phyloP scores from a whole-genome alignment of 306 rosid species.

The Fragaria iinumae region DNA sequence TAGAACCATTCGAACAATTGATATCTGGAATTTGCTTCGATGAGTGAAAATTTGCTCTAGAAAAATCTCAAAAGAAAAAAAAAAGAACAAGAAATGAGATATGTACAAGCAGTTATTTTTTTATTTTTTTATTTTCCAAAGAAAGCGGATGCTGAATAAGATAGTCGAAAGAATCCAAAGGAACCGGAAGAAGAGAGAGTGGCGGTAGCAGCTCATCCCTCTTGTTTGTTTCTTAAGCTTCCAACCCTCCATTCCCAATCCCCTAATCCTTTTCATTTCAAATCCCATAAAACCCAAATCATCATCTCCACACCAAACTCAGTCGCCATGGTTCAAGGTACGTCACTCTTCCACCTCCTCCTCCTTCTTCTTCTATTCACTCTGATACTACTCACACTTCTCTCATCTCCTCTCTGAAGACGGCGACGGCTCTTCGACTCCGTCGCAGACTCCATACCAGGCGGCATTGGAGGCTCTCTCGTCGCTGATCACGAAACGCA shows the following conservation, averaged over 20 bases:
- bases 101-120: too few species aligned
- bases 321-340: constrained; percentile 48
- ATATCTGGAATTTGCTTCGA: too few species aligned
- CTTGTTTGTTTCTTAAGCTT: neutral
- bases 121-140: too few species aligned
- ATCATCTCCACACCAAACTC: neutral
- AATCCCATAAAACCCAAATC: neutral
- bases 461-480: constrained; percentile 81
- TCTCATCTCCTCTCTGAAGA: constrained; percentile 27
- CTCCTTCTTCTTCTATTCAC: neutral
- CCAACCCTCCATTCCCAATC: constrained; percentile 20
- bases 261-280: neutral
- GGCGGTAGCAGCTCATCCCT: neutral
- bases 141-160: too few species aligned
- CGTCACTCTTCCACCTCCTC: neutral
- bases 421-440: constrained; percentile 21
- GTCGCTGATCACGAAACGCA: constrained; percentile 76
- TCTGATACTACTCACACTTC: constrained; percentile 11
- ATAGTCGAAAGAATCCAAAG: constrained; percentile 1
- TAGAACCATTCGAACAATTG: neutral
- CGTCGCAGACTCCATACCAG: constrained; percentile 51
- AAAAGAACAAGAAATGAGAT: too few species aligned
- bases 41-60: neutral
- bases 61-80: too few species aligned
- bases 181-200: neutral